Conservation (phyloP, 768 basidiomycete genomes). For the Kwoniella dendrophila region DNA sequence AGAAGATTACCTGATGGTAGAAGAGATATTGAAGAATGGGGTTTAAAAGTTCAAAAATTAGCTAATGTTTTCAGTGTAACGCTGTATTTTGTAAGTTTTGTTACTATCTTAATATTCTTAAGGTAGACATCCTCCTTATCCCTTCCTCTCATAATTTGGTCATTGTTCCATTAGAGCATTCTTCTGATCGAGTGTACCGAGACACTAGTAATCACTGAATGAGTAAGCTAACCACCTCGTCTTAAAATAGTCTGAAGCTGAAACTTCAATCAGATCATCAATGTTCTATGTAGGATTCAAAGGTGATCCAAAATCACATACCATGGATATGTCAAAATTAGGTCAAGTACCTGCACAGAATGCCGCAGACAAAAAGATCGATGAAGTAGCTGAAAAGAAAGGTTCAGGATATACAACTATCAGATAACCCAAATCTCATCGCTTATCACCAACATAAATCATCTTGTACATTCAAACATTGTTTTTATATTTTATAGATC, state of each 20-base stretch:
- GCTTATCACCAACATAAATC: too few relatives aligned
- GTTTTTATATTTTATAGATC: neutral
- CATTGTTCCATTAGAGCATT: neutral
- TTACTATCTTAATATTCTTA: neutral
- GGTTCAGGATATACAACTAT: conserved; percentile 54
- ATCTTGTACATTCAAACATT: too few relatives aligned
- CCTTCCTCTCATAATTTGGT: too few relatives aligned
- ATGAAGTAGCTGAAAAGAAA: conserved; percentile 54
- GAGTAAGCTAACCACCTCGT: too few relatives aligned
- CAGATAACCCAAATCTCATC: conserved; percentile 25
- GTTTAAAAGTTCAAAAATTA: conserved; percentile 54
- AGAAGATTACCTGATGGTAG: conserved; percentile 37
- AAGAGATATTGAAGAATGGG: conserved; percentile 55
- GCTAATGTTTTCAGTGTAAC: conserved; percentile 53
- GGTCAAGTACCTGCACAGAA: conserved; percentile 75
- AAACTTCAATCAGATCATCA: conserved; percentile 26
- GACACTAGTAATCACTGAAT: too few relatives aligned
- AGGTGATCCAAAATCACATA: conserved; percentile 43
- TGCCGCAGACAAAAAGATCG: conserved; percentile 67
- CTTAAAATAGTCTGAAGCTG: conserved; percentile 40
- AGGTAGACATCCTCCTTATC: neutral
- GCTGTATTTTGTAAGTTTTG: conserved; percentile 47
- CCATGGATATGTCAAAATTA: conserved; percentile 60
- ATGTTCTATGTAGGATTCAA: conserved; percentile 50
- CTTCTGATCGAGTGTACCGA: neutral